Base-by-base conservation (phyloP, 2,329 filamentous ascomycete genomes). In the Ceratocystis harringtonii region DNA sequence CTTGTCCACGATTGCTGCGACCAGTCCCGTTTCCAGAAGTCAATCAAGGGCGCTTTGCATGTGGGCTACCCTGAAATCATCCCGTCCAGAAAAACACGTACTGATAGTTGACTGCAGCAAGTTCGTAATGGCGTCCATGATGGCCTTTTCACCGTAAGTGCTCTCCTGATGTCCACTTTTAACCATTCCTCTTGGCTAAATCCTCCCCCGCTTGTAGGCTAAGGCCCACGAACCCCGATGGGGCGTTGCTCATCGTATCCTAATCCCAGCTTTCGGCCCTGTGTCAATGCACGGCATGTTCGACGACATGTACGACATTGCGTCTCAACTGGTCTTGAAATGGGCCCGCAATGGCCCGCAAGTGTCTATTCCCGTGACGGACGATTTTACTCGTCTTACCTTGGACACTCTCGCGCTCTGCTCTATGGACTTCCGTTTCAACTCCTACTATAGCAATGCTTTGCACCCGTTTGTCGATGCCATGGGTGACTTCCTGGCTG, bases 361-460 rank as follows among this genome's bases (percentile, higher is more conserved):
- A 1, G 72, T 78, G 57, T 76, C 80, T 8, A 86, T 91, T 66
- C 75, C 78, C 57, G 81, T 82, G 0, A 79, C 82, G 0, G 84
- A 87, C 19, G 85, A 89, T 72, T 88, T 89, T 68, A 89, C 87
- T 1, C 80, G 87, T n/a, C 75, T 90, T 41, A 84, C 87, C 0
- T 79, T 91, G 1, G 88, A 91, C 71, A 87, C 86, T 0, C 79
- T 91, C 7, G 85, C 85, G 1, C 78, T 91, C 2, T 87, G 86
- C 72, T 78, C 83, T n/a, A 87, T 89, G 83, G 81, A 82, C 45
- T 86, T 80, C 67, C 83, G 87, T 19, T 90, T 90, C 78, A 90
- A 90, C 74, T 86, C 82, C 0, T 90, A 86, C 73, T 91, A 90
- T 71, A 78, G 79, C 32, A 81, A 88, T 15, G 78, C 83, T 7